phyloP scores from a whole-genome alignment of 2,329 filamentous ascomycete species.

The Aspergillus quadrilineatus region DNA sequence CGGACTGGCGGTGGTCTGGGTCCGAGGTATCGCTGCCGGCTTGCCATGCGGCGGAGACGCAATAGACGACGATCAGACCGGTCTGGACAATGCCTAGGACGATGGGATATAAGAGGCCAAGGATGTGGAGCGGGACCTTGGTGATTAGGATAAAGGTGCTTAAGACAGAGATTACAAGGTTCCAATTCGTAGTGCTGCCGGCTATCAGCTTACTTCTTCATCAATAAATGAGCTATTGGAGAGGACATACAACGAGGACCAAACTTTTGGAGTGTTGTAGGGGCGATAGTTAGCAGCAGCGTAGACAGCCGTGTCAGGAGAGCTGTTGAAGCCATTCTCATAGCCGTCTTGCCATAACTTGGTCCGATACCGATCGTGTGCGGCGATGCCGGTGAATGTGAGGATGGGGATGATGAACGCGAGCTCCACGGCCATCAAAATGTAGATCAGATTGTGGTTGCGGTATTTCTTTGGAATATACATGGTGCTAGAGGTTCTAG shows the following conservation, averaged over 20 bases:
- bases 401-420: slow-evolving; percentile 58
- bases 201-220: slow-evolving; percentile 13
- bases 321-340: slow-evolving; percentile 62
- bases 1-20: slow-evolving; percentile 52
- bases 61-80: slow-evolving; percentile 53
- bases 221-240: background rate
- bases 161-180: slow-evolving; percentile 61
- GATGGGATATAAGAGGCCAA: slow-evolving; percentile 58
- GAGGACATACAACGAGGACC: slow-evolving; percentile 58
- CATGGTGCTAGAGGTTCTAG: slow-evolving; percentile 25
- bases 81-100: slow-evolving; percentile 55
- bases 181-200: slow-evolving; percentile 58
- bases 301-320: slow-evolving; percentile 57
- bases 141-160: slow-evolving; percentile 61
- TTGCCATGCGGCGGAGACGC: slow-evolving; percentile 57
- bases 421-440: slow-evolving; percentile 56
- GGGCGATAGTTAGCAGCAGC: slow-evolving; percentile 59
- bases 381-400: slow-evolving; percentile 61
- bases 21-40: slow-evolving; percentile 60
- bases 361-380: slow-evolving; percentile 60
- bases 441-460: slow-evolving; percentile 52
- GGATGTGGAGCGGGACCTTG: slow-evolving; percentile 57
- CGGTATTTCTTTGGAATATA: slow-evolving; percentile 57
- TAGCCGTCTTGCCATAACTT: slow-evolving; percentile 63
- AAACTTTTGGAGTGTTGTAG: slow-evolving; percentile 55